Evolutionary conservation across 2,329 filamentous ascomycete species (phyloP).

Genomic region (Escovopsis weberi): DNA sequence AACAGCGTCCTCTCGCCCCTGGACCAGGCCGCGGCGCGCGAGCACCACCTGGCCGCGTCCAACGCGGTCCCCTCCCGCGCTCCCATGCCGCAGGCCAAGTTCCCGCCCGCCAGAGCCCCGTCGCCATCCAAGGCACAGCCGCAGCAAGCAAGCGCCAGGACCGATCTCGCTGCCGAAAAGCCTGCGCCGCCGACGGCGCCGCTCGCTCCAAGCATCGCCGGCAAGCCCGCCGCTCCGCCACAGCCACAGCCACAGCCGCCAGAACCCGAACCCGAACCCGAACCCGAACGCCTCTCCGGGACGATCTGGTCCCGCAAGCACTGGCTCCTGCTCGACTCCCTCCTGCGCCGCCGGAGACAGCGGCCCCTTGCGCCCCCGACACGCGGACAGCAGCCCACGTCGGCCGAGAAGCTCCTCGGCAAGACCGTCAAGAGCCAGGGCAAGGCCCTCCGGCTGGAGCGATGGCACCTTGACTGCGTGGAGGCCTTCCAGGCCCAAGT

Average conservation of each 20-base stretch:
- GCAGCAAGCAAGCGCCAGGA: conserved; percentile 12
- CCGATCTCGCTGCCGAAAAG: conserved; percentile 2
- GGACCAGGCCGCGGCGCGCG: conserved; percentile 23
- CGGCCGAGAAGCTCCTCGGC: conserved; percentile 27
- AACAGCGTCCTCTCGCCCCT: conserved; percentile 33
- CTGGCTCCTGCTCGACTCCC: conserved; percentile 37
- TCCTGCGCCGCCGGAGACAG: conserved; percentile 33
- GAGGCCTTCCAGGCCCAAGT: conserved; percentile 36
- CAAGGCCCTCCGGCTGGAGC: conserved; percentile 31
- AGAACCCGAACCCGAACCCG: conserved; percentile 1
- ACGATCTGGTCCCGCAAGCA: conserved; percentile 35
- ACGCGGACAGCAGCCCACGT: conserved; percentile 2
- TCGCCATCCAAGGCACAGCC: conserved; percentile 7
- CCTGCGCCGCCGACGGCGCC: conserved; percentile 5
- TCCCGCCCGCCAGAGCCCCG: too few relatives aligned
- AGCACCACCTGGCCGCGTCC: background rate
- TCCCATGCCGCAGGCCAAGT: too few relatives aligned
- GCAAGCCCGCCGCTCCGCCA: conserved; percentile 15
- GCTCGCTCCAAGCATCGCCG: conserved; percentile 10
- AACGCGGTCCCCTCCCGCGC: too few relatives aligned
- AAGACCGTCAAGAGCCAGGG: conserved; percentile 33
- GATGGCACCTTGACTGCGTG: conserved; percentile 44
- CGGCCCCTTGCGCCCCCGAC: conserved; percentile 20
- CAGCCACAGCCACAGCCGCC: background rate
- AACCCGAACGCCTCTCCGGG: conserved; percentile 20